Conservation (phyloP, 495 filamentous ascomycete species). For the Cercophora samala region DNA sequence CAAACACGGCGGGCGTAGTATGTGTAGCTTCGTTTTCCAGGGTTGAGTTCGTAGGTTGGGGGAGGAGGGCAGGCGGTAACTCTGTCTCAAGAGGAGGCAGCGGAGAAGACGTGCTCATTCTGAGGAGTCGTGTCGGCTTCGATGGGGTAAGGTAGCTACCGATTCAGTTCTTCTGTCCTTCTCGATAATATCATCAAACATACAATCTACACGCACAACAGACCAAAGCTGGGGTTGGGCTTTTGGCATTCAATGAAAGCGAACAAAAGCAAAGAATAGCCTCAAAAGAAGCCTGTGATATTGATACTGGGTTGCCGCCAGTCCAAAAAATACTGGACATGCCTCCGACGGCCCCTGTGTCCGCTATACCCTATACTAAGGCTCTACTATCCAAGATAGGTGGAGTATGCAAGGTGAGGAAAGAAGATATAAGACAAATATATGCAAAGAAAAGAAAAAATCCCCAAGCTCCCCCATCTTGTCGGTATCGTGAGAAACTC, state of each 20-base stretch:
- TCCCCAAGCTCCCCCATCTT: background rate
- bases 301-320: background rate
- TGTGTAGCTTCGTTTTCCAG: background rate
- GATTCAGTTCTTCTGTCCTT: background rate
- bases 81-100: background rate
- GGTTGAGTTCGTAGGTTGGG: background rate
- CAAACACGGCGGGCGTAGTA: background rate
- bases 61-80: background rate
- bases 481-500: background rate
- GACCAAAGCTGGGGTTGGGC: too few relatives aligned
- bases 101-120: background rate
- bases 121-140: background rate
- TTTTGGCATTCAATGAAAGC: background rate
- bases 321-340: background rate
- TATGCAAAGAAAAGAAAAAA: slow-evolving; percentile 5
- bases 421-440: background rate
- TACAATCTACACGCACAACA: too few relatives aligned
- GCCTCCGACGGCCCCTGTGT: background rate
- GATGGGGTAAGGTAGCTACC: background rate
- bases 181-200: background rate
- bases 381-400: background rate
- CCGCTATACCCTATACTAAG: background rate
- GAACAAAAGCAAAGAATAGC: too few relatives aligned
- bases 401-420: background rate
- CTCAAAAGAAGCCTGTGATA: background rate